Percentiles rank a stretch among this genome's conserved stretches.
Conservation (phyloP, 805 yeast genomes). For the Ogataea pilisensis region DNA sequence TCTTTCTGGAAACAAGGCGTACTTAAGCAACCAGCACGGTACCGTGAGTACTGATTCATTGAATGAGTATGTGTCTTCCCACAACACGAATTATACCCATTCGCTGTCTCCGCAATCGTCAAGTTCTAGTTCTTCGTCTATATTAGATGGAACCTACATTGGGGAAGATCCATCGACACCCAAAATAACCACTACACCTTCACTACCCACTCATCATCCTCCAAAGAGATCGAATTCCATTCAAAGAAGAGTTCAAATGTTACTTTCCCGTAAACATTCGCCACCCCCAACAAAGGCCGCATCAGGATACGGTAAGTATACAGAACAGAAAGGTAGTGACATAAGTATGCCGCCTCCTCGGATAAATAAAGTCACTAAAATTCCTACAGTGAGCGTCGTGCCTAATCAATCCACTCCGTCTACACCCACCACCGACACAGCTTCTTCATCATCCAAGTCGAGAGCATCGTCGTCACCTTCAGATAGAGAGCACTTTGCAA, state of each 20-base stretch:
- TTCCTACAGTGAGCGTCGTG: constrained; percentile 3
- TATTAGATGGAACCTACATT: constrained; percentile 3
- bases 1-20: constrained; percentile 10
- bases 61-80: constrained; percentile 16
- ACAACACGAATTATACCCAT: constrained; percentile 4
- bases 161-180: neutral
- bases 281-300: constrained; percentile 61
- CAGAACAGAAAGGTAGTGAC: constrained; percentile 32
- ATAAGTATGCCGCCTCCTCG: constrained; percentile 16
- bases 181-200: constrained; percentile 9
- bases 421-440: too few species aligned
- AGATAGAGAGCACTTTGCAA: neutral
- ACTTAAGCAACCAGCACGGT: neutral
- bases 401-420: too few species aligned
- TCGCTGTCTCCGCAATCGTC: neutral
- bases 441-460: neutral
- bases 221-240: constrained; percentile 38
- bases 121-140: constrained; percentile 8
- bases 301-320: constrained; percentile 75
- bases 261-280: constrained; percentile 39
- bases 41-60: constrained; percentile 22
- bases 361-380: constrained; percentile 16
- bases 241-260: constrained; percentile 51
- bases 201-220: constrained; percentile 21
- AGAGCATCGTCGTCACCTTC: neutral